Evolutionary conservation across 805 yeast genomes (phyloP), one percentile per base, ranked within the genome.

Genomic region (Deakozyma indianensis): DNA sequence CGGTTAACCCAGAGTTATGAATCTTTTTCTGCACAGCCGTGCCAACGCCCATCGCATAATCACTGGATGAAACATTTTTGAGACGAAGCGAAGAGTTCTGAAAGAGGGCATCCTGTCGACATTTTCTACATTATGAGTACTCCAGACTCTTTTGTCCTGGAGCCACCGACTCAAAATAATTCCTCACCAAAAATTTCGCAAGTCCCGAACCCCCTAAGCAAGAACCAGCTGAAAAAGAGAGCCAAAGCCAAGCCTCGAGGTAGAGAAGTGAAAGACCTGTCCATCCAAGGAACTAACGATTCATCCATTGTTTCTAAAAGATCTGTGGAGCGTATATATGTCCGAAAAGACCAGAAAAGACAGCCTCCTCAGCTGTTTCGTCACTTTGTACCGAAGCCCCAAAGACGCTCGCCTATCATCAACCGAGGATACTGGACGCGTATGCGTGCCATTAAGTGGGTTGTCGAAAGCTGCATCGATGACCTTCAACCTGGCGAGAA

Each of bases 391-490:
- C 70, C 71, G 25, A 77, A 75, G 48, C 70, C 75, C 1, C 76
- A 75, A 43, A 66, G 88, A 57, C 64, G 94, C 41, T 78, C 90
- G 0, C 94, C 94, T 0, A 78, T 83, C 3, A 82, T 83, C 32
- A 84, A 84, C 55, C 64, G 94, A 52, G 94, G 94, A 0, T 83
- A 83, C 60, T 83, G 92, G 88, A 65, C 81, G 9, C 66, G 94
- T 47, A 77, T 83, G 77, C 77, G 79, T 53, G 75, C 84, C 2
- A 78, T 84, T 43, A 70, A 74, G 49, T 66, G 67, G 38, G 61
- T 74, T 35, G 65, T 83, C 14, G 61, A 66, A 23, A 61, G 69
- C 22, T 74, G 83, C n/a, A 57, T 72, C 2, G 43, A 53, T 7
- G 57, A 62, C 22, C 53, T 59, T 4, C 16, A 43, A 1, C 42